Evolutionary conservation across 129 eudicot genomes (phyloP).

Genomic region (Artemisia annua): DNA sequence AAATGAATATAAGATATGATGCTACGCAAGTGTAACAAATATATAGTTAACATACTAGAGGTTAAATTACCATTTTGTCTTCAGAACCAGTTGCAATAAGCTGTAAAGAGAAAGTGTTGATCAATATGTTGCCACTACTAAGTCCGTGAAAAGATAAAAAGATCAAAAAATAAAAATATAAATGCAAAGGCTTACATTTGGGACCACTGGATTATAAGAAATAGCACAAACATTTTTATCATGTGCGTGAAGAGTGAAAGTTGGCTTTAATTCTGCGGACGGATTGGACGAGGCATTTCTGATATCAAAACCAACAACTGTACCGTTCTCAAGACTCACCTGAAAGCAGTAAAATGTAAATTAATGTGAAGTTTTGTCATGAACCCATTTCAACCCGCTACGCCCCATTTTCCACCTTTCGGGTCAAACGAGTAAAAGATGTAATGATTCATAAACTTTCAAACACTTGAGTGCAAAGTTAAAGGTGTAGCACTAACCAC

Average conservation of each 20-base stretch:
- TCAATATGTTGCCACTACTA: slow-evolving; percentile 22
- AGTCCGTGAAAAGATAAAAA: background rate
- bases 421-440: too few species aligned
- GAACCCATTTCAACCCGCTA: background rate
- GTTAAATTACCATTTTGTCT: slow-evolving; percentile 72
- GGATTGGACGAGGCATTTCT: slow-evolving; percentile 58
- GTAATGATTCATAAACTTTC: background rate
- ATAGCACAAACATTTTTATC: slow-evolving; percentile 83
- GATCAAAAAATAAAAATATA: background rate
- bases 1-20: background rate
- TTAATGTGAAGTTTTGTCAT: slow-evolving; percentile 1
- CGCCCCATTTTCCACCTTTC: slow-evolving; percentile 1
- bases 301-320: slow-evolving; percentile 70
- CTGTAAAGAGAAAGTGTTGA: slow-evolving; percentile 40
- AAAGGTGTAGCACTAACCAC: slow-evolving; percentile 51
- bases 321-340: slow-evolving; percentile 91
- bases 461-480: background rate
- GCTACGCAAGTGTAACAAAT: slow-evolving; percentile 7
- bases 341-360: slow-evolving; percentile 28
- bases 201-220: slow-evolving; percentile 62
- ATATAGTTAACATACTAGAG: background rate
- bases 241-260: slow-evolving; percentile 90
- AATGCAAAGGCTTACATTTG: slow-evolving; percentile 45
- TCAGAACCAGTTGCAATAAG: slow-evolving; percentile 93
- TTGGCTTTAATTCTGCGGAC: slow-evolving; percentile 54